Percentiles rank a stretch among this genome's conserved stretches.
phyloP scores from a whole-genome alignment of 2,329 filamentous ascomycete species.

The Allantophomopsis lycopodina region DNA sequence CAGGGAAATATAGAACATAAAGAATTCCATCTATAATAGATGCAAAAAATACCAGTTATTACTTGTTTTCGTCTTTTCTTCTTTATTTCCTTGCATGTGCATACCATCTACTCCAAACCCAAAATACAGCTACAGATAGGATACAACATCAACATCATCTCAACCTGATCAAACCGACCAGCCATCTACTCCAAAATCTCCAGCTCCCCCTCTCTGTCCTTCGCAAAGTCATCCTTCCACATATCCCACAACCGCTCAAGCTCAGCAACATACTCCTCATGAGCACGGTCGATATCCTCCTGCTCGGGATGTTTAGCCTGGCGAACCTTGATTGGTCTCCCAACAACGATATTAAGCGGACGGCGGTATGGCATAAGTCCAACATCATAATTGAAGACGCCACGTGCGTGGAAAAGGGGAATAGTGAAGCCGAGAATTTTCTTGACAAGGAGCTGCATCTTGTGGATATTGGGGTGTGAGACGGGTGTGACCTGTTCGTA shows the following conservation, averaged over 20 bases:
- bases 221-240: slow-evolving; percentile 66
- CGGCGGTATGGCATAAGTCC: slow-evolving; percentile 88
- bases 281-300: slow-evolving; percentile 67
- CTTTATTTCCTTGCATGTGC: too few relatives aligned
- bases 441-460: slow-evolving; percentile 72
- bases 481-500: slow-evolving; percentile 80
- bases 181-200: slow-evolving; percentile 44
- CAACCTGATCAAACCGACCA: too few relatives aligned
- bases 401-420: slow-evolving; percentile 77
- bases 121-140: too few relatives aligned
- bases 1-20: too few relatives aligned
- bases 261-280: slow-evolving; percentile 66
- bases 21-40: too few relatives aligned
- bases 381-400: slow-evolving; percentile 96
- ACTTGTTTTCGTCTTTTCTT: too few relatives aligned
- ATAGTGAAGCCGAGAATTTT: slow-evolving; percentile 84
- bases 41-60: too few relatives aligned
- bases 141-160: too few relatives aligned
- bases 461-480: slow-evolving; percentile 66
- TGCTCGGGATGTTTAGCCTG: slow-evolving; percentile 51
- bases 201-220: slow-evolving; percentile 47
- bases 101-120: too few relatives aligned
- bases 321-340: slow-evolving; percentile 61
- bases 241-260: slow-evolving; percentile 59
- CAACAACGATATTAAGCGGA: slow-evolving; percentile 81